phyloP scores from a whole-genome alignment of 495 filamentous ascomycete genomes.

The Aspergillus sparsus region DNA sequence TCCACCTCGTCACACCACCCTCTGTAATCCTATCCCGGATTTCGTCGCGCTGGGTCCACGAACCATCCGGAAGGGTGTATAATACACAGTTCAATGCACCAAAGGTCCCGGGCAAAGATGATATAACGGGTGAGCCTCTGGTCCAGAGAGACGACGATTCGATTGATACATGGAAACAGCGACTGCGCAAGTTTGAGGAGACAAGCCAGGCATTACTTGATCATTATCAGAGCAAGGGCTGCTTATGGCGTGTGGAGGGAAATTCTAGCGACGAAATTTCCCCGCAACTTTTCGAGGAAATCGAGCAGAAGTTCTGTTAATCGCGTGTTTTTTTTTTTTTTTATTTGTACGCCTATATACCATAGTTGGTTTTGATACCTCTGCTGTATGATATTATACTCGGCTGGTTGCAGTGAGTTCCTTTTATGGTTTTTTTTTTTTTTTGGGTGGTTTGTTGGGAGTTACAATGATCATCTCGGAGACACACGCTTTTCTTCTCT shows the following conservation, averaged over 20 bases:
- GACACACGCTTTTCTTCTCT: background rate
- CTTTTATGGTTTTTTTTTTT: background rate
- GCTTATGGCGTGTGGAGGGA: slow-evolving; percentile 84
- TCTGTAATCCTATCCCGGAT: slow-evolving; percentile 88
- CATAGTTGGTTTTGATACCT: slow-evolving; percentile 20
- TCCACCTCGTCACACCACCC: slow-evolving; percentile 53
- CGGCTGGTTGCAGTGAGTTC: slow-evolving; percentile 9
- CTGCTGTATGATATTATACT: slow-evolving; percentile 20
- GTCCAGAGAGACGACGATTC: slow-evolving; percentile 83
- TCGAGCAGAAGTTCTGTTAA: slow-evolving; percentile 71
- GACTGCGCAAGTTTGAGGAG: slow-evolving; percentile 81
- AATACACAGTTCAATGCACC: slow-evolving; percentile 91
- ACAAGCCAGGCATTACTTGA: slow-evolving; percentile 81
- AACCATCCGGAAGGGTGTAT: slow-evolving; percentile 87
- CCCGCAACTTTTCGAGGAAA: slow-evolving; percentile 77
- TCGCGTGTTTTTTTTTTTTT: background rate
- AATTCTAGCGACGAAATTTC: slow-evolving; percentile 92
- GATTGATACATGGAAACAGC: slow-evolving; percentile 77
- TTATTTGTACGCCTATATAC: slow-evolving; percentile 25
- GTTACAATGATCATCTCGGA: background rate
- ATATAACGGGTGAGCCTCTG: slow-evolving; percentile 85
- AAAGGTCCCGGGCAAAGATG: slow-evolving; percentile 77
- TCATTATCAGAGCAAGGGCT: slow-evolving; percentile 83
- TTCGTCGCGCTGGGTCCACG: slow-evolving; percentile 89
- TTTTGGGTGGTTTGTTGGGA: background rate